Base-by-base conservation (phyloP, 441 rosid genomes). In the Eutrema salsugineum region DNA sequence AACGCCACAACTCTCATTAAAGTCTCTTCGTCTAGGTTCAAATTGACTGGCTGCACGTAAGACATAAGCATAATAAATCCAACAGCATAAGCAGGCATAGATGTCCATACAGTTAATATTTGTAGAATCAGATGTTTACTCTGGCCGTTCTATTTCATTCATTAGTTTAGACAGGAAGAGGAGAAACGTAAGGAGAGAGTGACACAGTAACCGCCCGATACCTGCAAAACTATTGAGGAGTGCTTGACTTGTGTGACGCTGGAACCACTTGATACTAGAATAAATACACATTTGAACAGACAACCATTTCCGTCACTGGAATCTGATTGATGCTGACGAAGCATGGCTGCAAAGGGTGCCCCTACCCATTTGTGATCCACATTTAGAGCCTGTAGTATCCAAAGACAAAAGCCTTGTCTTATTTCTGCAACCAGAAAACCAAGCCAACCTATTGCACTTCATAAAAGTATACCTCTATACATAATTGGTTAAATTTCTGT, bases 21-120 rank as follows among this genome's bases (percentile, higher is more conserved):
- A 57, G 97, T 88, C 85, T 89, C 98, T 85, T 92, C 99, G 68
- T 94, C 99, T 54, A 92, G 77, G 84, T 94, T 89, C 83, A 92
- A 74, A 83, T 89, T 91, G 76, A 92, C 51, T 64, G 99, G 97
- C 99, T 94, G 89, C 60, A 50, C 22, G 75, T 19, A 54, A 75
- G 40, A 33, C 33, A 55, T 79, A 51, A 81, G 28, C 49, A 43
- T 10, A 47, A 39, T 35, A 39, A 47, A 76, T 47, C 66, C 65
- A 61, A 22, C 11, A 46, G 48, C 44, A 38, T 38, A 47, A 65
- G 32, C 48, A 49, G 46, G 67, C n/a, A 24, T 49, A 22, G 38
- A 66, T 38, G 12, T n/a, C 64, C 32, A 56, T 30, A 48, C 35
- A 30, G 39, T 47, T 50, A 75, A 49, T 48, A 56, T 63, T 70